Conservation (phyloP, 2,329 filamentous ascomycete genomes). For the Pestalotiopsis fici region DNA sequence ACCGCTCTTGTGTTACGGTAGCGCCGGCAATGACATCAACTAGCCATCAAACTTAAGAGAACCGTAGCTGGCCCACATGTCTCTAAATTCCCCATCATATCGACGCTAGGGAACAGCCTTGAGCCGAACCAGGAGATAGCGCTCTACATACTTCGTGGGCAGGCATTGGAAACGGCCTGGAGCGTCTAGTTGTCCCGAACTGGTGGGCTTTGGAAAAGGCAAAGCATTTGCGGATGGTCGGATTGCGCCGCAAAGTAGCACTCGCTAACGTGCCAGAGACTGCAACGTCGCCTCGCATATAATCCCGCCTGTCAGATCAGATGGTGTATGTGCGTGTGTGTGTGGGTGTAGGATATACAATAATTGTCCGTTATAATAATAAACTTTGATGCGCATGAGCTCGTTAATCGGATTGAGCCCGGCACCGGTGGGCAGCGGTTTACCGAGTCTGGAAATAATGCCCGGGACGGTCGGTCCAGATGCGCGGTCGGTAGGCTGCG, state of each 20-base stretch:
- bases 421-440: neutral
- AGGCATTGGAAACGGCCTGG: neutral
- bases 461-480: neutral
- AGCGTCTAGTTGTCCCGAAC: constrained; percentile 7
- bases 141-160: neutral
- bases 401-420: neutral
- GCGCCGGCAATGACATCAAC: constrained; percentile 8
- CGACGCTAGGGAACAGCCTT: constrained; percentile 2
- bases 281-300: neutral
- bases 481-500: neutral
- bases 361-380: neutral
- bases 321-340: neutral
- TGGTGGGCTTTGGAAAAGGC: neutral
- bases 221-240: neutral
- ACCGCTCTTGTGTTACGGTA: neutral
- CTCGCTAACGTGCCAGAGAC: neutral
- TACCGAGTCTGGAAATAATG: neutral
- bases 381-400: neutral
- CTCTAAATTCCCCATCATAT: neutral
- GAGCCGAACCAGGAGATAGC: neutral
- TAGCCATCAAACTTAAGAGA: neutral
- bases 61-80: neutral
- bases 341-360: neutral
- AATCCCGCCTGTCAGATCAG: neutral
- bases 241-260: neutral